Conservation (phyloP, 805 yeast species). For the Suhomyces xylopsoci region DNA sequence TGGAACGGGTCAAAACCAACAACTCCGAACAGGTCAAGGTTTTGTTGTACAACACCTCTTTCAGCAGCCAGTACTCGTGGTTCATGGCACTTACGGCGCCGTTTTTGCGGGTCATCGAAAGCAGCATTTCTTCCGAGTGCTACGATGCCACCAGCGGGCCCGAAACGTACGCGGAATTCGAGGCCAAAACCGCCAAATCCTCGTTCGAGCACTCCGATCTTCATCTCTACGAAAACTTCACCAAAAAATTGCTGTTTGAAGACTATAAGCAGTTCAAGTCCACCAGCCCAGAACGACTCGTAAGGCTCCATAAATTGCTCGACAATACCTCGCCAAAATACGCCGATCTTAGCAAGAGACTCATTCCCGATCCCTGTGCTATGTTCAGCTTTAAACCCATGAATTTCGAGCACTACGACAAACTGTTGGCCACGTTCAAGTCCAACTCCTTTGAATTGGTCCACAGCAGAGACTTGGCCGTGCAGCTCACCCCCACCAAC, state of each 20-base stretch:
- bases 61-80: conserved; percentile 38
- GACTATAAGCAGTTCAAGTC: conserved; percentile 16
- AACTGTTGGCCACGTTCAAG: conserved; percentile 7
- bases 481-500: conserved; percentile 29
- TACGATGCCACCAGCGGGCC: conserved; percentile 14
- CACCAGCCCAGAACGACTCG: conserved; percentile 16
- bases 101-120: conserved; percentile 34
- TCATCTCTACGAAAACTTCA: conserved; percentile 18
- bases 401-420: conserved; percentile 28
- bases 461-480: conserved; percentile 34
- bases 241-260: conserved; percentile 18
- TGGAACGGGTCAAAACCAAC: conserved; percentile 12
- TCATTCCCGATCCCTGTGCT: conserved; percentile 14
- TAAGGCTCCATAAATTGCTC: conserved; percentile 16
- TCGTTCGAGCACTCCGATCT: conserved; percentile 22
- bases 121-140: conserved; percentile 28
- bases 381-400: conserved; percentile 24
- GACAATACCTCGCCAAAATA: conserved; percentile 20
- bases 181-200: conserved; percentile 9
- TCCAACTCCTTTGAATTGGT: conserved; percentile 28
- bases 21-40: conserved; percentile 28
- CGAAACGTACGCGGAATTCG: conserved; percentile 6
- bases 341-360: conserved; percentile 12
- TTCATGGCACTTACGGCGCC: conserved; percentile 35
- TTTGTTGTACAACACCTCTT: conserved; percentile 29